Conservation (phyloP, 2,329 filamentous ascomycete species). For the Nannizziopsis arthrosporioides region DNA sequence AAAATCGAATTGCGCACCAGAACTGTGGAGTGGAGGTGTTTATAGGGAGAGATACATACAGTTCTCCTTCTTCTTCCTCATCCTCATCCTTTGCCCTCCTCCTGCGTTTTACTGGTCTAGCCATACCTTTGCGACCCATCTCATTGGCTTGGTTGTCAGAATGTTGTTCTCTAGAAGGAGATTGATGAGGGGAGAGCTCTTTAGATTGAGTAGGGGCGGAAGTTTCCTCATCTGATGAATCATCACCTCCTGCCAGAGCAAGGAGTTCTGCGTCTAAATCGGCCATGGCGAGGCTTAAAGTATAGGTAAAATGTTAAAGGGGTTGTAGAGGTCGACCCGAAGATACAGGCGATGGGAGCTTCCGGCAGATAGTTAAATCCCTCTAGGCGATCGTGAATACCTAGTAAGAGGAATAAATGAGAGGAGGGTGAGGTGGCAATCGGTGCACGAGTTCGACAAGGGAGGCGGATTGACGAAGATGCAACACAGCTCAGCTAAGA, state of each 20-base stretch:
- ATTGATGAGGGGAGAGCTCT: slow-evolving; percentile 40
- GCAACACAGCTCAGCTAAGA: too few relatives aligned
- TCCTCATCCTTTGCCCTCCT: slow-evolving; percentile 46
- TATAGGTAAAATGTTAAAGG: background rate
- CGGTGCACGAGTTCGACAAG: background rate
- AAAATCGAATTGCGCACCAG: slow-evolving; percentile 5
- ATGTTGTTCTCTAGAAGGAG: slow-evolving; percentile 37
- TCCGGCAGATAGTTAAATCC: background rate
- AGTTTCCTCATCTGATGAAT: slow-evolving; percentile 42
- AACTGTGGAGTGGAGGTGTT: slow-evolving; percentile 7
- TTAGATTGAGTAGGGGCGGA: slow-evolving; percentile 45
- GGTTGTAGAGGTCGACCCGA: background rate
- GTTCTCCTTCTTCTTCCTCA: slow-evolving; percentile 64
- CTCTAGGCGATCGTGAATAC: background rate
- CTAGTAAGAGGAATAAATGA: background rate
- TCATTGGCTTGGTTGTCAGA: slow-evolving; percentile 33
- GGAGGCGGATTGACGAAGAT: too few relatives aligned
- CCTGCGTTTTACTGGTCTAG: slow-evolving; percentile 29
- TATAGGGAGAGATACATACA: slow-evolving; percentile 47
- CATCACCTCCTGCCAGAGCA: slow-evolving; percentile 70
- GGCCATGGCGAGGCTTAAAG: slow-evolving; percentile 48
- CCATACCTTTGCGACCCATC: slow-evolving; percentile 39
- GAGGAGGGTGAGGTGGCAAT: slow-evolving; percentile 2
- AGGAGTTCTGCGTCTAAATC: slow-evolving; percentile 90
- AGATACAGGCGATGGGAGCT: slow-evolving; percentile 1